Percentiles rank a stretch among this genome's conserved stretches.
Conservation (phyloP, 2,329 filamentous ascomycete genomes). For the Claviceps fusiformis region DNA sequence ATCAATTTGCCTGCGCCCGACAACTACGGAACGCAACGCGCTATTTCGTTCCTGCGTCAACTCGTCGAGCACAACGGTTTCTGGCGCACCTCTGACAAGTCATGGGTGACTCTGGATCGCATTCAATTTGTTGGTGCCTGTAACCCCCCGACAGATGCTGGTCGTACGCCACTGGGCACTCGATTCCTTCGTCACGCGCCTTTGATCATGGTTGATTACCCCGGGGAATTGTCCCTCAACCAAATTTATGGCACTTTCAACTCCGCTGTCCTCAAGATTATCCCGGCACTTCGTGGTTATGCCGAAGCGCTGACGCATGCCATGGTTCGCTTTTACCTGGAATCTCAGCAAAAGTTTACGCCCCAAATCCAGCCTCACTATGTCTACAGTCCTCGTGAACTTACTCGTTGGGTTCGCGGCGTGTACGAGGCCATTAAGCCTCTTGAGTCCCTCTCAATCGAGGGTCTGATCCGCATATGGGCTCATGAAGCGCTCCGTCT, state of each 20-base stretch:
- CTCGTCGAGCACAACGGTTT: constrained; percentile 98
- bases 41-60: constrained; percentile 93
- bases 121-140: constrained; percentile 99
- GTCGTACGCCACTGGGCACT: constrained; percentile 84
- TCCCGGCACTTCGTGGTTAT: constrained; percentile 88
- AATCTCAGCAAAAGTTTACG: constrained; percentile 90
- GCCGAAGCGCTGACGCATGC: constrained; percentile 86
- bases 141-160: constrained; percentile 94
- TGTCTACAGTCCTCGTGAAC: constrained; percentile 95
- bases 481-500: constrained; percentile 90
- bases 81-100: constrained; percentile 95
- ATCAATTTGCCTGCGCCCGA: constrained; percentile 98
- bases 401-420: constrained; percentile 94
- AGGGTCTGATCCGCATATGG: constrained; percentile 94
- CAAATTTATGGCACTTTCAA: constrained; percentile 99
- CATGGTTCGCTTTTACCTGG: constrained; percentile 93
- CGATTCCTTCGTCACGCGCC: constrained; percentile 93
- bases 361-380: constrained; percentile 97
- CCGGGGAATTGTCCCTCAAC: constrained; percentile 81
- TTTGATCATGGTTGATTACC: constrained; percentile 99
- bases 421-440: constrained; percentile 94
- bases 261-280: constrained; percentile 87
- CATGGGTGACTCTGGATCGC: constrained; percentile 92
- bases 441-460: constrained; percentile 72
- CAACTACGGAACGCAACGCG: constrained; percentile 92